phyloP scores from a whole-genome alignment of 371 early-diverging fungal species.

The Synchytrium microbalum region DNA sequence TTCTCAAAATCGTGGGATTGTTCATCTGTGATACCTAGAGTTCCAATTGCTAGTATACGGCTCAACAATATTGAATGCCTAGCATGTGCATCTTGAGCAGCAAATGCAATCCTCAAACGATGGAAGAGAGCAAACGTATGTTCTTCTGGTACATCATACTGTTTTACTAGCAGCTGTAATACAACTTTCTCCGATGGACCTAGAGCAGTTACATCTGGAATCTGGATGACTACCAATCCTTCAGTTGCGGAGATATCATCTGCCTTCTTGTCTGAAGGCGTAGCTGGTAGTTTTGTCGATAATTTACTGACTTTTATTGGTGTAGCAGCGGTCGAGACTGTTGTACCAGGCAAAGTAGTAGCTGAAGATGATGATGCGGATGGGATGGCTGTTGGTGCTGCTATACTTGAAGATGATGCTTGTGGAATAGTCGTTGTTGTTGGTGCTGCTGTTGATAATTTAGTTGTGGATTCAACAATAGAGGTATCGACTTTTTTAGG shows the following conservation, averaged over 20 bases:
- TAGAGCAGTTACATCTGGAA: constrained; percentile 19
- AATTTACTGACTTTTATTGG: constrained; percentile 1
- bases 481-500: constrained; percentile 1
- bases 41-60: constrained; percentile 69
- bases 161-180: constrained; percentile 37
- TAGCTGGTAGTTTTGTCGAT: neutral
- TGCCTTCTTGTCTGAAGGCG: neutral
- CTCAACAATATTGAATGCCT: constrained; percentile 56
- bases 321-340: neutral
- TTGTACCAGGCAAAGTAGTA: neutral
- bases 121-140: constrained; percentile 72
- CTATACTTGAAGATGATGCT: neutral
- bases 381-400: neutral
- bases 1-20: constrained; percentile 1
- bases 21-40: constrained; percentile 14
- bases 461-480: neutral
- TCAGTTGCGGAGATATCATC: constrained; percentile 16
- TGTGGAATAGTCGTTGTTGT: neutral
- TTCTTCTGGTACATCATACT: constrained; percentile 65
- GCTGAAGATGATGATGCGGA: neutral
- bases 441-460: constrained; percentile 1
- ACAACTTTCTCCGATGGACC: constrained; percentile 32
- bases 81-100: constrained; percentile 36
- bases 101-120: constrained; percentile 64
- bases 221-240: constrained; percentile 38